Evolutionary conservation across 2,329 filamentous ascomycete species (phyloP).

Genomic region (Fonsecaea pugnacius): DNA sequence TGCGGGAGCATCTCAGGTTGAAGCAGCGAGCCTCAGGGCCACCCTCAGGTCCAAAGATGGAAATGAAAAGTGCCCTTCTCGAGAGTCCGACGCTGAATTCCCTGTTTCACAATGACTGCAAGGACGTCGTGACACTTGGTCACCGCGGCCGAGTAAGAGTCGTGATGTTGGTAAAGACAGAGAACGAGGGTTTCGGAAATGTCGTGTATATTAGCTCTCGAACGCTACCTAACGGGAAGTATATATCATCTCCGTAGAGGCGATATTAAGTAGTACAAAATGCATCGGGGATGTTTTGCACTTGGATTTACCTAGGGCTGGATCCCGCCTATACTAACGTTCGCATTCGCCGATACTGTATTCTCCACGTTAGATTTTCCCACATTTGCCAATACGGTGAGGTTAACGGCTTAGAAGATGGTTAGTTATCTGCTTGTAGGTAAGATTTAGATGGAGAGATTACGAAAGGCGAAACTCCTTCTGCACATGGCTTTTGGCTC

Average conservation of each 20-base stretch:
- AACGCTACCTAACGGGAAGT: constrained; percentile 70
- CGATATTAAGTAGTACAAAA: constrained; percentile 79
- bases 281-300: constrained; percentile 76
- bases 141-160: no score
- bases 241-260: constrained; percentile 75
- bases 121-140: no score
- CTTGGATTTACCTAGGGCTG: constrained; percentile 83
- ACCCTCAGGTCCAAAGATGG: no score
- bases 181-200: no score
- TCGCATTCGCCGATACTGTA: constrained; percentile 82
- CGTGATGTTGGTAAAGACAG: no score
- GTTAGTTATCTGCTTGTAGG: constrained; percentile 69
- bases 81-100: no score
- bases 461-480: neutral
- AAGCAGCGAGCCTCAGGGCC: constrained; percentile 3
- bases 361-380: constrained; percentile 80
- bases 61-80: no score
- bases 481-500: no score
- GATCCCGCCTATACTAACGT: constrained; percentile 92
- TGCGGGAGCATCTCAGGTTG: constrained; percentile 5
- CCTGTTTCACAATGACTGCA: no score
- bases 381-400: constrained; percentile 80
- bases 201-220: constrained; percentile 70
- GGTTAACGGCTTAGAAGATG: constrained; percentile 77
- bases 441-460: constrained; percentile 59